Base-by-base conservation (phyloP, 495 filamentous ascomycete genomes). In the Cairneyella variabilis region DNA sequence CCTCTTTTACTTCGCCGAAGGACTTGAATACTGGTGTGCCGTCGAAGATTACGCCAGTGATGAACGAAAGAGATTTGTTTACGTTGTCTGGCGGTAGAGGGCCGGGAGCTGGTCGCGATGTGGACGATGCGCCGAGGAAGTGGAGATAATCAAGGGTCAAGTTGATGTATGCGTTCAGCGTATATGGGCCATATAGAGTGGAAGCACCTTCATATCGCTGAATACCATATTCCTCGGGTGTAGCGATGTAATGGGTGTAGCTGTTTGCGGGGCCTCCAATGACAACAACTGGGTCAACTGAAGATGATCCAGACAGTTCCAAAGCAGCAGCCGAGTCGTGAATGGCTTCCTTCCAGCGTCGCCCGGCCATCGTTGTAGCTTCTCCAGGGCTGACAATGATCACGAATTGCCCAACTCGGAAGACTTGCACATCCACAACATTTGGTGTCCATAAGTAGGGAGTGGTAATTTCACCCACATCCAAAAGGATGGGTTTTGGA, bases 121-220 rank as follows among this genome's bases (percentile, higher is more conserved):
- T 65, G 26, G 70, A 65, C 26, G 74, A 67, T 36, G 76, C 63
- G 39, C 72, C 60, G 5, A 98, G 79, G 61, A 87, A 88, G 2
- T 82, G 82, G 3, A 96, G 74, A 58, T 84, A 82, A 7, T 78
- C 79, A 28, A 86, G 75, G 4, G 89, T 93, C 28, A 91, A 69
- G 65, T 95, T 90, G 68, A 98, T 86, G 69, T 96, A 92, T 1
- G 90, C 92, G 32, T 90, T 84, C 4, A 97, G 76, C 17, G 90
- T 95, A 62, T 91, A 84, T n/a, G 89, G 89, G 0, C 93, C 93
- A 69, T 95, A 96, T 23, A 97, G 81, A 3, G 93, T 98, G 22
- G 89, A 95, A 14, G 90, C 93, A 44, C 93, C 93, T 71, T 98
- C 93, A 69, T 97, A 97, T 43, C 93, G 83, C 68, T 98, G 93